Evolutionary conservation across 306 rosid species (phyloP).

Genomic region (Canavalia gladiata): DNA sequence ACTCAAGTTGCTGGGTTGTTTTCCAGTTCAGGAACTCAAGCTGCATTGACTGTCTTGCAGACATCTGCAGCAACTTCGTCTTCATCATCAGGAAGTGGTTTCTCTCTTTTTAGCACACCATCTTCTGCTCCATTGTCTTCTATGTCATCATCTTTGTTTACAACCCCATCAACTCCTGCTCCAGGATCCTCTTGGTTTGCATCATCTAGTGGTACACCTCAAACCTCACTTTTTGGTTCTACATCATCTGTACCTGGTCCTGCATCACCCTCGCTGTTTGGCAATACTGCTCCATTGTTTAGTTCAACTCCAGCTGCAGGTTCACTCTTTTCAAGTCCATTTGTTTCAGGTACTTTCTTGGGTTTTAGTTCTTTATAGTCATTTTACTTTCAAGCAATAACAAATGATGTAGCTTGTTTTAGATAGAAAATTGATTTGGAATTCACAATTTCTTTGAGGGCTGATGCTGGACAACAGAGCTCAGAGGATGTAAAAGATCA

Average conservation of each 20-base stretch:
- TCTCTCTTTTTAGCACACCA: constrained; percentile 80
- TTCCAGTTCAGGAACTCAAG: constrained; percentile 77
- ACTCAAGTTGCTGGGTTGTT: constrained; percentile 87
- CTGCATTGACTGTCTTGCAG: constrained; percentile 59
- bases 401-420: constrained; percentile 23
- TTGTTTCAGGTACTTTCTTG: constrained; percentile 74
- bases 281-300: constrained; percentile 63
- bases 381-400: constrained; percentile 27
- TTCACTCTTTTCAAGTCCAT: constrained; percentile 82
- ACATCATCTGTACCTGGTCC: constrained; percentile 68
- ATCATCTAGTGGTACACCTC: constrained; percentile 73
- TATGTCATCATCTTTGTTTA: constrained; percentile 68
- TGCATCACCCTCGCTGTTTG: constrained; percentile 70
- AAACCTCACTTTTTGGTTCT: constrained; percentile 68
- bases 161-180: constrained; percentile 80
- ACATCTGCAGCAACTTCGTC: constrained; percentile 62
- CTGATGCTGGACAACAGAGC: constrained; percentile 16
- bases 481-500: constrained; percentile 5
- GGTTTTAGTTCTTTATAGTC: constrained; percentile 20
- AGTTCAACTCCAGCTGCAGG: constrained; percentile 66
- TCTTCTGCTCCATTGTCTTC: constrained; percentile 75
- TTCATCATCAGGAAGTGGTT: constrained; percentile 78
- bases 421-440: constrained; percentile 32
- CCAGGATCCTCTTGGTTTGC: constrained; percentile 66
- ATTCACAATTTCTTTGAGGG: constrained; percentile 36